Evolutionary conservation across 75 land plant species (phyloP), one percentile per base, ranked within the genome.

Genomic region (Cryptomeria japonica): DNA sequence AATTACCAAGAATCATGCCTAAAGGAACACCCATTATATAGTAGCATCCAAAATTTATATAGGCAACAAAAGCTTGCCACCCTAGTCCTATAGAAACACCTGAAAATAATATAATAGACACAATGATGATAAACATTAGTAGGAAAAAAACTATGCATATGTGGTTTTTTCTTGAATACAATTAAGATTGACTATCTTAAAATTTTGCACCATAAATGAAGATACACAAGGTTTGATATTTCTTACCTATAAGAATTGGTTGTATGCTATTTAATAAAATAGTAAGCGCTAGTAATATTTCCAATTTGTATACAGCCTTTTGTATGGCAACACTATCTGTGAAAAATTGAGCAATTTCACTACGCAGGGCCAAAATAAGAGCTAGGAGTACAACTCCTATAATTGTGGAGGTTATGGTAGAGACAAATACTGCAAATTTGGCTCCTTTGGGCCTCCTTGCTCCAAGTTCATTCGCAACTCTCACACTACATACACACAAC

Each of bases 391-490:
- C 18, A 34, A 91, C 10, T 34, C 89, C 90, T 14, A 91, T 73
- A 9, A 75, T 28, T 2, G 85, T 15, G 25, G 90, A 89, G 41
- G 78, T 89, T 36, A 84, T 16, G 34, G 82, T 72, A 38, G 89
- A 70, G 15, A 91, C 89, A 18, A 44, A 22, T 8, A 80, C 38
- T 61, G 90, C 73, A 86, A 91, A 91, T 78, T 86, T 89, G 10
- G 95, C 95, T 5, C 87, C 87, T 37, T 86, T 82, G 0, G 91
- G 90, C 39, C 89, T 90, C 41, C 92, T 93, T 25, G 94, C 95
- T 32, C 95, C 93, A 32, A 93, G 89, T 88, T 94, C 94, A 85
- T 93, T 93, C n/a, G 92, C 88, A 42, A 94, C 91, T 31, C 95
- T 86, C 15, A 92, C 91, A 28, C 95, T 94, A 49, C 68, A 91